phyloP scores from a whole-genome alignment of 108 stramenopile genomes.

The Nannochloropsis oceanica region DNA sequence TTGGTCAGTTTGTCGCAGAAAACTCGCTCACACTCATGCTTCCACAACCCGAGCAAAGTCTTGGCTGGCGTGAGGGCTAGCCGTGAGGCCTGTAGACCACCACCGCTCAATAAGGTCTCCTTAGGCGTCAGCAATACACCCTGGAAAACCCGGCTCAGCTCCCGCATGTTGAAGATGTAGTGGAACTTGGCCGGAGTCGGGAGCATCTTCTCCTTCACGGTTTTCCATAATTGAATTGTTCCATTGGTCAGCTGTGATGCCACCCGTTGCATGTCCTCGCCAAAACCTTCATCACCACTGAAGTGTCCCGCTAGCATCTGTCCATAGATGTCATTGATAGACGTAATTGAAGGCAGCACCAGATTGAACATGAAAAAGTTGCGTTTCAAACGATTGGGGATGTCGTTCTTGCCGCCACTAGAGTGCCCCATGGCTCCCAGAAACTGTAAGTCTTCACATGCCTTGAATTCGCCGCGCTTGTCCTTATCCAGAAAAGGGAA shows the following conservation, averaged over 20 bases:
- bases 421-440: slow-evolving; percentile 77
- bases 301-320: slow-evolving; percentile 69
- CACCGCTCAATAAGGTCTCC: slow-evolving; percentile 49
- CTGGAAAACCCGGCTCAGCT: slow-evolving; percentile 69
- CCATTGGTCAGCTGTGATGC: slow-evolving; percentile 54
- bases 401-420: slow-evolving; percentile 73
- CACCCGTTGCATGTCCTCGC: slow-evolving; percentile 35
- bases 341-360: slow-evolving; percentile 64
- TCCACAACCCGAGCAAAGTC: slow-evolving; percentile 56
- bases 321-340: slow-evolving; percentile 80
- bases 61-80: slow-evolving; percentile 42
- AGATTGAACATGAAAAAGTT: slow-evolving; percentile 80
- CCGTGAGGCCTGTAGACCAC: slow-evolving; percentile 41
- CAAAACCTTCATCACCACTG: background rate
- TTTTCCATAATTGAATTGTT: slow-evolving; percentile 60
- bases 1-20: slow-evolving; percentile 71
- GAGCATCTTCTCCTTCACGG: slow-evolving; percentile 67
- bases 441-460: slow-evolving; percentile 66
- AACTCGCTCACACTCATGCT: slow-evolving; percentile 71
- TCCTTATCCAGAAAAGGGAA: slow-evolving; percentile 83
- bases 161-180: slow-evolving; percentile 81
- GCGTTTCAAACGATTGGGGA: slow-evolving; percentile 73
- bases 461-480: slow-evolving; percentile 75
- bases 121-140: slow-evolving; percentile 65
- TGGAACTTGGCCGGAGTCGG: slow-evolving; percentile 82